Percentiles rank a stretch among this genome's conserved stretches.
Conservation (phyloP, 1,139 yeast genomes). For the Nakaseomyces bracarensis region DNA sequence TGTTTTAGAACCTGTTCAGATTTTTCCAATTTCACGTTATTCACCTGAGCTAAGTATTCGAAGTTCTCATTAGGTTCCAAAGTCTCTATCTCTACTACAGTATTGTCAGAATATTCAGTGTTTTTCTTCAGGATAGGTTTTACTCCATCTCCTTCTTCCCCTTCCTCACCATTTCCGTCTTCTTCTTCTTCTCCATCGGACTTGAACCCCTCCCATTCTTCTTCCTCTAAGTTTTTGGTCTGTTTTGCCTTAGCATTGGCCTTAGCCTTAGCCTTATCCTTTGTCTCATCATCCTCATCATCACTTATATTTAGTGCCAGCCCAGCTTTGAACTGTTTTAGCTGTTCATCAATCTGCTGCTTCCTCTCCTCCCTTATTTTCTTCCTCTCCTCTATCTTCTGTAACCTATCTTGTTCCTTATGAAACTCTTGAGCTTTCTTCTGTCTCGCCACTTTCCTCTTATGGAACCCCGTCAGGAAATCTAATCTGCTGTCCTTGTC, state of each 20-base stretch:
- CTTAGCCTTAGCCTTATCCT: constrained; percentile 14
- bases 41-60: constrained; percentile 49
- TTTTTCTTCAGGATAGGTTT: constrained; percentile 38
- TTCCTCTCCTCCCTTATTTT: constrained; percentile 54
- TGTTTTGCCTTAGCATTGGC: neutral
- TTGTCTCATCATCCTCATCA: constrained; percentile 28
- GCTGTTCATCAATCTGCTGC: constrained; percentile 52
- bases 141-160: constrained; percentile 21
- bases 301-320: constrained; percentile 36
- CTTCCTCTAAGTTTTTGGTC: constrained; percentile 20
- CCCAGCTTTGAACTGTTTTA: constrained; percentile 50
- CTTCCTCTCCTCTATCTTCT: constrained; percentile 69
- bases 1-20: constrained; percentile 54
- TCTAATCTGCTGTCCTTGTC: constrained; percentile 69
- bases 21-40: constrained; percentile 53
- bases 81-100: constrained; percentile 48
- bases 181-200: constrained; percentile 26
- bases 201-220: constrained; percentile 39
- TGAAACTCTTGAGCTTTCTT: constrained; percentile 71
- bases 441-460: constrained; percentile 79
- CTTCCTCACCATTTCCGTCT: constrained; percentile 10
- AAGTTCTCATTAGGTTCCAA: constrained; percentile 48
- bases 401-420: constrained; percentile 68
- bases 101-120: constrained; percentile 38
- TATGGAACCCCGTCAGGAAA: constrained; percentile 90